Evolutionary conservation across 1,284 basidiomycete genomes (phyloP), one percentile per base, ranked within the genome.

Genomic region (Ceratobasidium sp.): DNA sequence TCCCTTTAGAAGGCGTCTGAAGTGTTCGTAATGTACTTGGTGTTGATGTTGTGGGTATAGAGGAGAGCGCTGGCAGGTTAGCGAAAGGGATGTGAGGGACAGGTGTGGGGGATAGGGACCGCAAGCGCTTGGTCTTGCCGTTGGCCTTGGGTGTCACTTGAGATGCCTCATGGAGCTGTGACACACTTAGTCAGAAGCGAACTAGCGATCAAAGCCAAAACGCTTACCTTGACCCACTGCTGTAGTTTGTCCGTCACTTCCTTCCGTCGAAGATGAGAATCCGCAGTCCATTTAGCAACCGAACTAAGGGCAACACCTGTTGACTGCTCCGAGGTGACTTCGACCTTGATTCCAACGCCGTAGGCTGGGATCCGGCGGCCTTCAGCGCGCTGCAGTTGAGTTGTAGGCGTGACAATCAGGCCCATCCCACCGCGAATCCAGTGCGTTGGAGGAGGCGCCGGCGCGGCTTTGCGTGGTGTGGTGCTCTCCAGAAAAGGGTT

Each of bases 291-390:
- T 73, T 91, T 87, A 66, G 92, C 92, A 58, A 94, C 90, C 38
- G 92, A 90, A 63, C 91, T 91, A 88, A 94, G 93, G 7, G 92
- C 92, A 58, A 86, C 88, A 75, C 86, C 88, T 80, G 90, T 91
- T 80, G 92, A 90, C 69, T 92, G 87, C 77, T 93, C 87, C 16
- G 57, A 54, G 26, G 57, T 47, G 83, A 92, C 90, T 78, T 93
- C 91, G 35, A 93, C 91, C 80, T 94, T 91, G 67, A 94, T 91
- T 1, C 92, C 92, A 74, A 94, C 86, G 14, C 92, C 92, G 79
- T 93, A 94, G 0, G 87, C 92, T 38, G 91, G 88, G 14, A 92
- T 82, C 44, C 92, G 87, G 76, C 88, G 89, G 16, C 87, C 86
- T n/a, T 85, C 85, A 2, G 81, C 77, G 77, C 89, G 91, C 14